These are phyloP conservation scores for Fonsecaea nubica DNA, from an alignment of 2,329 filamentous ascomycete genomes.

Conservation along the genomic window DNA sequence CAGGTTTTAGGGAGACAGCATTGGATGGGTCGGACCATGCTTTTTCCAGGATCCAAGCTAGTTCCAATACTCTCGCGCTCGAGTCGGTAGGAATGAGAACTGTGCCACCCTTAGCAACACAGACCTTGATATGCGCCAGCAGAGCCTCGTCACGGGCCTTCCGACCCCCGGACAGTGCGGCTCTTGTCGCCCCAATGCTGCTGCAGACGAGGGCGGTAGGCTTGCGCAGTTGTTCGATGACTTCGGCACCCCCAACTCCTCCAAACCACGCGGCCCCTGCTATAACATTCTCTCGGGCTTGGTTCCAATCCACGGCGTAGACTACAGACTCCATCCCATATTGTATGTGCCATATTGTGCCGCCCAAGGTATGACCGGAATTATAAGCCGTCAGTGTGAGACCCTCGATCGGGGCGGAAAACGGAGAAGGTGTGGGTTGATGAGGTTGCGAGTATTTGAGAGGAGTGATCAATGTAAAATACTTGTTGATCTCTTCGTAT, in stretches of 20 bases:
- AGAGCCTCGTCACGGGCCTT: conserved; percentile 85
- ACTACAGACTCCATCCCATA: conserved; percentile 96
- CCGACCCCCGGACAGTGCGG: conserved; percentile 72
- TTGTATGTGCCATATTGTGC: conserved; percentile 98
- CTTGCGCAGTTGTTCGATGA: conserved; percentile 90
- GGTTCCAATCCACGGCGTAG: conserved; percentile 98
- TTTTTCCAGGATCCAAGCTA: conserved; percentile 91
- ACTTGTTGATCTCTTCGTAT: conserved; percentile 85
- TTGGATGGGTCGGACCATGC: conserved; percentile 74
- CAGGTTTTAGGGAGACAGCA: conserved; percentile 57
- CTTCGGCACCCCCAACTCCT: conserved; percentile 81
- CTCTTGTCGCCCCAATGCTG: conserved; percentile 76
- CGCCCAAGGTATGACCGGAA: conserved; percentile 91
- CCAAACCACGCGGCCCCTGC: conserved; percentile 93
- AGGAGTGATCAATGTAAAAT: conserved; percentile 88
- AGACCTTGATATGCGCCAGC: conserved; percentile 78
- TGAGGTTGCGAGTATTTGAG: conserved; percentile 97
- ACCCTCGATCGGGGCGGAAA: conserved; percentile 86
- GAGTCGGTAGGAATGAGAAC: conserved; percentile 94
- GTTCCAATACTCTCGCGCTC: conserved; percentile 88
- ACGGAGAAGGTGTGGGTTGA: conserved; percentile 83
- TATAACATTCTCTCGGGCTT: conserved; percentile 93
- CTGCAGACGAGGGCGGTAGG: conserved; percentile 95
- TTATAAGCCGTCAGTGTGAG: conserved; percentile 96
- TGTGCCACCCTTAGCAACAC: conserved; percentile 81